phyloP scores from a whole-genome alignment of 257 asterid genomes.

The Catharanthus roseus region DNA sequence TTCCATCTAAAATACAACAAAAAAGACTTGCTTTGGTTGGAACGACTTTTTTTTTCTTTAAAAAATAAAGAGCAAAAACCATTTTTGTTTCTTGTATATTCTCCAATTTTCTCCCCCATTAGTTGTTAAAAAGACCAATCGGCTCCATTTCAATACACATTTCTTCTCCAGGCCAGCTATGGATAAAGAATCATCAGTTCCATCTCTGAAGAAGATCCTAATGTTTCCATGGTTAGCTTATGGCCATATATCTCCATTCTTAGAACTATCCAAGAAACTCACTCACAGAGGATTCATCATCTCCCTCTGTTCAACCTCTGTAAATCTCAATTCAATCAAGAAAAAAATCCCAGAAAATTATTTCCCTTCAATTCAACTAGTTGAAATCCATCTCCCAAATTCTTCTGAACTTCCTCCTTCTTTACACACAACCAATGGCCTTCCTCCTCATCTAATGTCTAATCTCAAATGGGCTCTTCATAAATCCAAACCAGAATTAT shows the following conservation, averaged over 20 bases:
- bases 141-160: neutral
- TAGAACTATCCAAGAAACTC: slow-evolving; percentile 48
- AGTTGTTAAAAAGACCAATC: no score
- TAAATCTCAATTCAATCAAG: slow-evolving; percentile 35
- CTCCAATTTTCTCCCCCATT: no score
- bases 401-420: slow-evolving; percentile 41
- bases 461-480: slow-evolving; percentile 30
- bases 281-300: slow-evolving; percentile 21
- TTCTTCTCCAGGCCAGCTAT: slow-evolving; percentile 3
- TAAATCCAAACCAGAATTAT: slow-evolving; percentile 27
- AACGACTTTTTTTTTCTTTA: no score
- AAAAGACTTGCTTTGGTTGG: no score
- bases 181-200: slow-evolving; percentile 14
- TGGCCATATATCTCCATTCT: slow-evolving; percentile 51
- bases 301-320: slow-evolving; percentile 38
- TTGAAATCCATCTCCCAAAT: slow-evolving; percentile 35
- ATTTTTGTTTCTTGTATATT: no score
- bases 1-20: no score
- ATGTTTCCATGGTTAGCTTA: slow-evolving; percentile 57
- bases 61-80: no score
- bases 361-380: slow-evolving; percentile 24
- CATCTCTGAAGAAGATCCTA: slow-evolving; percentile 28
- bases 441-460: slow-evolving; percentile 43
- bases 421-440: slow-evolving; percentile 49
- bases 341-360: slow-evolving; percentile 20